Conservation (phyloP, 148 eudicot species). For the Arctostaphylos glauca region DNA sequence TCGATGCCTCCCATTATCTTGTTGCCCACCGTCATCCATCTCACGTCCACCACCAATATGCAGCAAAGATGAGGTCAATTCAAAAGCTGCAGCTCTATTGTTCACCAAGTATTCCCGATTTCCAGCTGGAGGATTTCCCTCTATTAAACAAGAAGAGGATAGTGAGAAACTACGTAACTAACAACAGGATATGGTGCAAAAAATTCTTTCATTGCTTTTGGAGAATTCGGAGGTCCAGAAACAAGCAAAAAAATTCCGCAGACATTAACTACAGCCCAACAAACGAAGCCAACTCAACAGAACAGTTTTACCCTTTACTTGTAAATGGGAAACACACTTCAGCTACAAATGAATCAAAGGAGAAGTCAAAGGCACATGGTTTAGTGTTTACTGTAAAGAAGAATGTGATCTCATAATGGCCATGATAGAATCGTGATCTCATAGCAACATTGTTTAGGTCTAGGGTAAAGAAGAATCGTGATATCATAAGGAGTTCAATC, state of each 20-base stretch:
- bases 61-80: conserved; percentile 1
- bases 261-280: not conserved
- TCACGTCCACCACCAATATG: not conserved
- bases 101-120: not conserved
- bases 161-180: not conserved
- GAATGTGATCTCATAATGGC: not conserved
- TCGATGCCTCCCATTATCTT: conserved; percentile 47
- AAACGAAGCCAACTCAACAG: not conserved
- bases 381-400: not conserved
- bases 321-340: not conserved
- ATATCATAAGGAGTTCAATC: not conserved
- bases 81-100: conserved; percentile 7
- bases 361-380: too few species aligned
- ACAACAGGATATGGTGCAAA: conserved; percentile 1
- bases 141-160: conserved; percentile 2
- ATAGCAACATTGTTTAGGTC: too few species aligned
- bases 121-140: not conserved
- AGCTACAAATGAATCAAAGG: too few species aligned
- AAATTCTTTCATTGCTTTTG: not conserved
- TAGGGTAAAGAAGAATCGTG: not conserved
- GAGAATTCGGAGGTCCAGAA: not conserved
- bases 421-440: not conserved
- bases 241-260: not conserved
- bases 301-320: not conserved
- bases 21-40: conserved; percentile 51